phyloP scores from a whole-genome alignment of 495 filamentous ascomycete species.

The Trichocladium uniseriatum region DNA sequence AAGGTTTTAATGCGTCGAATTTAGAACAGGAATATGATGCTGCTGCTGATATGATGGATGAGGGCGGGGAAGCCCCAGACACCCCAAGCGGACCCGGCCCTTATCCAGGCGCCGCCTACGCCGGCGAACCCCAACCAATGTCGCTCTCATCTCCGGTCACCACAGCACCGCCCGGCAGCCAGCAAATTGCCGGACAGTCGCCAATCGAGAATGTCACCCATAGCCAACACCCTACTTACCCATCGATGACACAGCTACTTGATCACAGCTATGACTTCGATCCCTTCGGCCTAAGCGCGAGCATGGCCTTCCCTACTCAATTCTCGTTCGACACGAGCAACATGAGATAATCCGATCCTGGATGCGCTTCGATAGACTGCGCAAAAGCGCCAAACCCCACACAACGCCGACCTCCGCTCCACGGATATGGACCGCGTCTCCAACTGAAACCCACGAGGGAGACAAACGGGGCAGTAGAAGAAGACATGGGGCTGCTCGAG shows the following conservation, averaged over 20 bases:
- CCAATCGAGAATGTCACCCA: constrained; percentile 26
- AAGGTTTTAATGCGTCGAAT: constrained; percentile 64
- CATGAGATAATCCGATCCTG: constrained; percentile 45
- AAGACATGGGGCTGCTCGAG: no score
- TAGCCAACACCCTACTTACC: constrained; percentile 36
- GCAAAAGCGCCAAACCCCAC: no score
- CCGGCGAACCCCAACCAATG: constrained; percentile 31
- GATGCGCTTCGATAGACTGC: no score
- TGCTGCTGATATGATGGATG: constrained; percentile 88
- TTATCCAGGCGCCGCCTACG: constrained; percentile 49
- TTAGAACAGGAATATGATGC: constrained; percentile 99
- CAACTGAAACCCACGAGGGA: no score
- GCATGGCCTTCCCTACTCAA: constrained; percentile 88
- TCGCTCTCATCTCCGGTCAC: constrained; percentile 34
- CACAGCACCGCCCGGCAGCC: constrained; percentile 24
- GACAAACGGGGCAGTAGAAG: no score
- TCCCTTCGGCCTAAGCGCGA: constrained; percentile 81
- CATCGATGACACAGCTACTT: constrained; percentile 58
- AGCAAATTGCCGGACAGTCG: constrained; percentile 24
- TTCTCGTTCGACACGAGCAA: constrained; percentile 70
- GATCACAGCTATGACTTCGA: constrained; percentile 82
- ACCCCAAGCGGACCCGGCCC: constrained; percentile 59
- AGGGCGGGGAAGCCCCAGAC: constrained; percentile 51
- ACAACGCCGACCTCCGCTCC: no score
- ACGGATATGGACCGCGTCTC: no score